Evolutionary conservation across 305 asterid genomes (phyloP).

Genomic region (Plantago lanceolata): DNA sequence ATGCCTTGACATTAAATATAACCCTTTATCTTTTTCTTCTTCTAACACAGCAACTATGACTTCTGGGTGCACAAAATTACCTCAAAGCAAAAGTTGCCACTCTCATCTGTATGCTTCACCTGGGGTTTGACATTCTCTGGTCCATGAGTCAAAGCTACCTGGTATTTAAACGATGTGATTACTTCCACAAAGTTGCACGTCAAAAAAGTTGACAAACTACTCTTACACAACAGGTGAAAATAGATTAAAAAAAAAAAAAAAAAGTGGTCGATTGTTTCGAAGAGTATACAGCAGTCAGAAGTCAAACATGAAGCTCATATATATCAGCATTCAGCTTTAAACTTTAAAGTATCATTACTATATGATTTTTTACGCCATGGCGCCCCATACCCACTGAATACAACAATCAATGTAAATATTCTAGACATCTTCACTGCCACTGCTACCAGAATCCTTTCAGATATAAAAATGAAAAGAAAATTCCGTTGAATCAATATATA

Average conservation of each 20-base stretch:
- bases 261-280: no score
- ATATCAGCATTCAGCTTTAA: no score
- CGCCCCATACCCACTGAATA: not conserved
- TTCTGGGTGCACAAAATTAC: constrained; percentile 34
- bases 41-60: constrained; percentile 16
- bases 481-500: not conserved
- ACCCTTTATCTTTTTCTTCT: not conserved
- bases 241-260: no score
- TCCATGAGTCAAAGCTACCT: constrained; percentile 97
- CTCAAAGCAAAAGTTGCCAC: constrained; percentile 90
- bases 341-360: not conserved
- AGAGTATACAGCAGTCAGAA: no score
- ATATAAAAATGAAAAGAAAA: no score
- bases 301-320: not conserved
- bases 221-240: constrained; percentile 1
- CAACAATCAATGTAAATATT: not conserved
- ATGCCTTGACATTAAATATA: not conserved
- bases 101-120: constrained; percentile 64
- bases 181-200: constrained; percentile 14
- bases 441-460: constrained; percentile 8
- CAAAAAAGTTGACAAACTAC: constrained; percentile 20
- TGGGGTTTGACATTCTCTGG: constrained; percentile 88
- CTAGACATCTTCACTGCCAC: constrained; percentile 1
- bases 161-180: constrained; percentile 29
- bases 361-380: not conserved